Conservation (phyloP, 441 rosid genomes). For the Euphorbia corollata region DNA sequence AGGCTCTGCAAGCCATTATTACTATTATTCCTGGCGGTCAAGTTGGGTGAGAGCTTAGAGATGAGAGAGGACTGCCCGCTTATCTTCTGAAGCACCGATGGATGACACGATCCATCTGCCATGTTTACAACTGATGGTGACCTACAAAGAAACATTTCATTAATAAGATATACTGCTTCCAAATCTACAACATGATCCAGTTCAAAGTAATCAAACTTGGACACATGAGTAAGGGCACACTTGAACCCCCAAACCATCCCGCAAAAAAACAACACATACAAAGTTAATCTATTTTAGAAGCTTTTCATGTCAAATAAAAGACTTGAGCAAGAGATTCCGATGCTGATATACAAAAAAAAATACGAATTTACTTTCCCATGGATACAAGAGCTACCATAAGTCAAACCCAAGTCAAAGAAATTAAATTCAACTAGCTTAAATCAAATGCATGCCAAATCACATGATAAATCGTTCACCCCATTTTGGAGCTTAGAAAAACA, state of each 20-base stretch:
- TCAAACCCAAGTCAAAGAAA: background rate
- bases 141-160: constrained; percentile 24
- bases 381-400: background rate
- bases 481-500: background rate
- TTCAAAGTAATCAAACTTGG: background rate
- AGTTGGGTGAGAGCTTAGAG: constrained; percentile 39
- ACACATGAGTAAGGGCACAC: background rate
- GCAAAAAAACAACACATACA: background rate
- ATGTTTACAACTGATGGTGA: constrained; percentile 32
- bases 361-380: background rate
- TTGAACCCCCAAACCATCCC: no score
- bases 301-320: background rate
- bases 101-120: constrained; percentile 63
- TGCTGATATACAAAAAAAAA: background rate
- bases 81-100: constrained; percentile 54
- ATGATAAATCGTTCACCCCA: background rate
- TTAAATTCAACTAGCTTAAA: background rate
- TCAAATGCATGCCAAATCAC: background rate
- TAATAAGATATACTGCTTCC: background rate
- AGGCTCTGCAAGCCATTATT: constrained; percentile 31
- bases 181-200: background rate
- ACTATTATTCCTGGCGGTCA: constrained; percentile 21
- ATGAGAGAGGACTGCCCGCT: constrained; percentile 45
- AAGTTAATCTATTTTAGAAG: background rate
- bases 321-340: background rate